Conservation (phyloP, 768 basidiomycete species). For the Pleurotus salmoneostramineus region DNA sequence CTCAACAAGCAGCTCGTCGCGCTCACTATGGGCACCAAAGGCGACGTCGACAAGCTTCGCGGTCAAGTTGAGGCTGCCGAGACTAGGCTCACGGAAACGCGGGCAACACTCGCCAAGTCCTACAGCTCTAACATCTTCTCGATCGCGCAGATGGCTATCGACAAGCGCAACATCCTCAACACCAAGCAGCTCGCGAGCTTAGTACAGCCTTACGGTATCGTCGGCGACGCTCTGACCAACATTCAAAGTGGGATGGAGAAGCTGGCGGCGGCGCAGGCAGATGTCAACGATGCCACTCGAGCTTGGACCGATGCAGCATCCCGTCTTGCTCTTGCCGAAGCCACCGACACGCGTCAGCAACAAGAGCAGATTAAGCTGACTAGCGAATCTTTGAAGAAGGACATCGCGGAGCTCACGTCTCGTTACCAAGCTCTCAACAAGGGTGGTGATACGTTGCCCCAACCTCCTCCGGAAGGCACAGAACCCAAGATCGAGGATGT, state of each 20-base stretch:
- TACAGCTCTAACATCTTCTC: slow-evolving; percentile 20
- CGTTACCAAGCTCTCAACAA: not conserved
- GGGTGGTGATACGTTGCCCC: slow-evolving; percentile 8
- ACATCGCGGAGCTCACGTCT: slow-evolving; percentile 16
- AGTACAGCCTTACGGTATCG: not conserved
- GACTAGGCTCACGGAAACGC: slow-evolving; percentile 8
- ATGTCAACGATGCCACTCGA: slow-evolving; percentile 13
- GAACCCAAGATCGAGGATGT: not conserved
- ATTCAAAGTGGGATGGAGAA: not conserved
- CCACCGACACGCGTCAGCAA: slow-evolving; percentile 15
- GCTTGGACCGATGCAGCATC: slow-evolving; percentile 14
- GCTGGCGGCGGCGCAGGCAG: not conserved
- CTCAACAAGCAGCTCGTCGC: slow-evolving; percentile 18
- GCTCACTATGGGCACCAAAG: slow-evolving; percentile 12
- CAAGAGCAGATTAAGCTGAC: slow-evolving; percentile 12
- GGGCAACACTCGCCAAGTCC: slow-evolving; percentile 12
- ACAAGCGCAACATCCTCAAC: slow-evolving; percentile 9
- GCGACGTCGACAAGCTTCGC: slow-evolving; percentile 13
- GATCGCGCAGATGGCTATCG: slow-evolving; percentile 19
- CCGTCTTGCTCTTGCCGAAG: slow-evolving; percentile 14
- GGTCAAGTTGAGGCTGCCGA: slow-evolving; percentile 15
- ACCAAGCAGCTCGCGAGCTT: slow-evolving; percentile 2
- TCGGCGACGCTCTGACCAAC: not conserved
- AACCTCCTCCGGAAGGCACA: not conserved
- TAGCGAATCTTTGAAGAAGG: slow-evolving; percentile 14